Conservation (phyloP, 2,329 filamentous ascomycete species). For the Tolypocladium paradoxum region DNA sequence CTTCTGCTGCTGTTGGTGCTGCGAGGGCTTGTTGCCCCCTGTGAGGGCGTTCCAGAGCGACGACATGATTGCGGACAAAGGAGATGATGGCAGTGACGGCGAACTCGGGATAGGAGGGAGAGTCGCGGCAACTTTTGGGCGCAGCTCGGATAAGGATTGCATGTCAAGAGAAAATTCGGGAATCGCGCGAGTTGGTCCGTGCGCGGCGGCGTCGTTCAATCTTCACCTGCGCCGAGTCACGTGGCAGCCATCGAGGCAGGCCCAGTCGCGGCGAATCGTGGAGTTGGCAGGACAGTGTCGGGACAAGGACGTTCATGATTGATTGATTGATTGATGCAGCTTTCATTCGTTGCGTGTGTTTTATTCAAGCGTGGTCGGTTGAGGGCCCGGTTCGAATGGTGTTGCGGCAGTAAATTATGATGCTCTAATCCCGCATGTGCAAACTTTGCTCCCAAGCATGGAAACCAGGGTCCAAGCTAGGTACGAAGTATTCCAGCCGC, state of each 20-base stretch:
- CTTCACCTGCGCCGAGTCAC: not conserved
- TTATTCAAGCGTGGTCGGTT: not conserved
- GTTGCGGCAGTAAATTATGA: not conserved
- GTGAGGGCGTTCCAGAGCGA: conserved; percentile 52
- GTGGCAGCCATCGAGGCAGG: not conserved
- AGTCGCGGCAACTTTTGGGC: conserved; percentile 1
- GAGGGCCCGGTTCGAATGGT: not conserved
- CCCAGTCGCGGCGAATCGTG: not conserved
- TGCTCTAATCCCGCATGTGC: not conserved
- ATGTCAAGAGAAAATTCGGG: conserved; percentile 18
- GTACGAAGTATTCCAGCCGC: not conserved
- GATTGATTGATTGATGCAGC: not conserved
- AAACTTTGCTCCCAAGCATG: not conserved
- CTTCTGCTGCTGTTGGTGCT: conserved; percentile 29
- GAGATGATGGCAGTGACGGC: conserved; percentile 1
- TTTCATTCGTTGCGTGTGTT: not conserved
- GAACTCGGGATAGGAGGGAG: conserved; percentile 5
- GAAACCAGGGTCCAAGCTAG: not conserved
- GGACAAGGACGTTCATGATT: not conserved
- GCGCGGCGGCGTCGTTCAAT: conserved; percentile 3
- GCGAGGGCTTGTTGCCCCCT: conserved; percentile 41
- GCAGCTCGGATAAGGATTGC: not conserved
- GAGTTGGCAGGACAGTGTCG: not conserved
- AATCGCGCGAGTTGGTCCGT: conserved; percentile 14
- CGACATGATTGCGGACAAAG: conserved; percentile 31